phyloP scores from a whole-genome alignment of 2,329 filamentous ascomycete species.

The Cladosporium sp. region DNA sequence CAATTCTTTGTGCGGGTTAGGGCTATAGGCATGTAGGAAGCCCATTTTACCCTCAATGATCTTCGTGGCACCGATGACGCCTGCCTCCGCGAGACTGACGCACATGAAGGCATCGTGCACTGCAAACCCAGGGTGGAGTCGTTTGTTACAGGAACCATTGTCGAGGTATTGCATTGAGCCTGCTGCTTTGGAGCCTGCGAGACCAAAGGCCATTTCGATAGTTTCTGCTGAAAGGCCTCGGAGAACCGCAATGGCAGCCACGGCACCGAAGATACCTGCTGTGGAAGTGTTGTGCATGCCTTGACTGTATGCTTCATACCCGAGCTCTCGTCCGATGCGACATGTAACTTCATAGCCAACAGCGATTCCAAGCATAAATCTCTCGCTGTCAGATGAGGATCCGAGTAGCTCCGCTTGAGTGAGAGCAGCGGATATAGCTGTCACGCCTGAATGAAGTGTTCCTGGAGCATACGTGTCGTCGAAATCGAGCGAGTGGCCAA shows the following conservation, averaged over 20 bases:
- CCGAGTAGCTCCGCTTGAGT: constrained; percentile 30
- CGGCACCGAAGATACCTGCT: constrained; percentile 36
- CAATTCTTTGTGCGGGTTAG: constrained; percentile 22
- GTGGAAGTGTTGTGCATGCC: constrained; percentile 38
- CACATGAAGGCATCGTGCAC: constrained; percentile 37
- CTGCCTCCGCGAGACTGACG: constrained; percentile 33
- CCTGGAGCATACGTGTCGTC: constrained; percentile 43
- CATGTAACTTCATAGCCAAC: constrained; percentile 34
- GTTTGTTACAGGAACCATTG: constrained; percentile 38
- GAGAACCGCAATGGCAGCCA: constrained; percentile 31
- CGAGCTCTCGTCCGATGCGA: constrained; percentile 32
- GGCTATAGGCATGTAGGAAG: constrained; percentile 29
- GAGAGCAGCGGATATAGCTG: constrained; percentile 36
- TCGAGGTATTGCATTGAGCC: constrained; percentile 38
- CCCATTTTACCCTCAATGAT: constrained; percentile 29
- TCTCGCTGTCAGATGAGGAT: constrained; percentile 15
- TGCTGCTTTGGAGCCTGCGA: constrained; percentile 36
- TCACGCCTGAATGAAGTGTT: constrained; percentile 40
- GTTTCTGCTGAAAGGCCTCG: constrained; percentile 22
- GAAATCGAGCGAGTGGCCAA: constrained; percentile 43
- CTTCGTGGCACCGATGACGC: constrained; percentile 27
- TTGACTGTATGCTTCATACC: constrained; percentile 31
- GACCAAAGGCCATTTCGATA: constrained; percentile 34
- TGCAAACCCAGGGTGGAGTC: constrained; percentile 37
- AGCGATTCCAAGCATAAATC: constrained; percentile 31